These are phyloP conservation scores for Fusarium nurragi DNA, from an alignment of 2,329 filamentous ascomycete species.

Conservation along the genomic window DNA sequence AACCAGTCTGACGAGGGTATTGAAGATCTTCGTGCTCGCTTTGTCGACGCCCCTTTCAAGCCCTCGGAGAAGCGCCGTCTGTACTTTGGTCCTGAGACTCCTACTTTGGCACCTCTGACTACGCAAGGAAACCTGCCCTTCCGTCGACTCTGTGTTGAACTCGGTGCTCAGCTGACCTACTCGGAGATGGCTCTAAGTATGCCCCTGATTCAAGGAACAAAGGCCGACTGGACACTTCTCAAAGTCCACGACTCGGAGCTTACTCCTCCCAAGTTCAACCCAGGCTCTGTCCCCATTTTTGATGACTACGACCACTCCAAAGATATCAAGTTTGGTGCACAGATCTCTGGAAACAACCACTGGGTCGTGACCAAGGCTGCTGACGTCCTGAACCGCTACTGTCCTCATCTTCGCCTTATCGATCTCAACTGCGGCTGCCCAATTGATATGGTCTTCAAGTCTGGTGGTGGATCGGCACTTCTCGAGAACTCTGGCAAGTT, in stretches of 20 bases:
- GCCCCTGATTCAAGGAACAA: constrained; percentile 88
- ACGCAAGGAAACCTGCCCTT: constrained; percentile 98
- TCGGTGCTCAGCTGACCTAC: constrained; percentile 93
- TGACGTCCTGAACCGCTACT: constrained; percentile 78
- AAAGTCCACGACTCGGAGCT: constrained; percentile 90
- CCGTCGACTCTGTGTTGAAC: constrained; percentile 85
- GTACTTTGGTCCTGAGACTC: constrained; percentile 95
- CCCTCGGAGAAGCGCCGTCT: constrained; percentile 93
- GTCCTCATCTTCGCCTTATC: constrained; percentile 87
- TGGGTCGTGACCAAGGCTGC: constrained; percentile 91
- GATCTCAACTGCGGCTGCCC: constrained; percentile 98
- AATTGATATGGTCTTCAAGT: constrained; percentile 90
- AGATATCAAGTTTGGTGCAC: constrained; percentile 89
- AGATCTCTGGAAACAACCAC: constrained; percentile 92
- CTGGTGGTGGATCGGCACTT: constrained; percentile 88
- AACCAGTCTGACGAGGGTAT: constrained; percentile 56
- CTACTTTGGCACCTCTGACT: constrained; percentile 90
- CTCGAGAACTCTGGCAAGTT: constrained; percentile 89
- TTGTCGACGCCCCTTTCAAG: constrained; percentile 85
- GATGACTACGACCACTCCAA: constrained; percentile 82
- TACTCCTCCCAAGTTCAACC: constrained; percentile 72
- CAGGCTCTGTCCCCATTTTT: constrained; percentile 64
- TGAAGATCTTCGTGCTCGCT: constrained; percentile 80
- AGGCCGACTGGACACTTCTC: constrained; percentile 93
- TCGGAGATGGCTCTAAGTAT: constrained; percentile 98